phyloP scores from a whole-genome alignment of 2,329 filamentous ascomycete genomes.

The Epicoccum sorghinum region DNA sequence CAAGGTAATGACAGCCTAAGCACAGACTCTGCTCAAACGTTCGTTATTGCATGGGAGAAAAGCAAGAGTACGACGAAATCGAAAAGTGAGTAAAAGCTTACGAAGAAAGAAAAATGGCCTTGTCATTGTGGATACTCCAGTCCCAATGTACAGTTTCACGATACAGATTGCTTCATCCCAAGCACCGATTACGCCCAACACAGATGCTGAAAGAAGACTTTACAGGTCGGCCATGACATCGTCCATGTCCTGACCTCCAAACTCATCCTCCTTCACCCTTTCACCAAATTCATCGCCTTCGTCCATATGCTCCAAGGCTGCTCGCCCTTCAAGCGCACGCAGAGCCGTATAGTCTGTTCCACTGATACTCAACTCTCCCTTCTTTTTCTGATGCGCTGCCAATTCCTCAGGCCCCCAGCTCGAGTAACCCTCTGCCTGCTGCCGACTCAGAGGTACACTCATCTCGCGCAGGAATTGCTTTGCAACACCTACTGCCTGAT shows the following conservation, averaged over 20 bases:
- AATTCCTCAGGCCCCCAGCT: conserved; percentile 87
- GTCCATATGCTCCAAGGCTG: conserved; percentile 27
- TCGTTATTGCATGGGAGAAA: too few species aligned
- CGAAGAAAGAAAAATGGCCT: too few species aligned
- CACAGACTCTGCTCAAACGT: too few species aligned
- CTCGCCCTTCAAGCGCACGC: conserved; percentile 39
- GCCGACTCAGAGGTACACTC: conserved; percentile 84
- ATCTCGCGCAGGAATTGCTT: conserved; percentile 90
- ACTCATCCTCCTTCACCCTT: conserved; percentile 37
- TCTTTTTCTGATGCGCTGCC: conserved; percentile 76
- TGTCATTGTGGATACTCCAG: too few species aligned
- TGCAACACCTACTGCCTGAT: conserved; percentile 89
- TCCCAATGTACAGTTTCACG: too few species aligned
- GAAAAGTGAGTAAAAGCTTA: too few species aligned
- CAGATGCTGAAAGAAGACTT: not conserved
- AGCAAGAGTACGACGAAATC: too few species aligned
- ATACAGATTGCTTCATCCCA: not conserved
- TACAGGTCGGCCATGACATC: conserved; percentile 45
- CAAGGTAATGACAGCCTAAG: too few species aligned
- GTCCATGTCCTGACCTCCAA: conserved; percentile 44
- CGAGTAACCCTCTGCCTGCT: conserved; percentile 88
- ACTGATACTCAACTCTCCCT: conserved; percentile 70
- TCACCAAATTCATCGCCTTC: conserved; percentile 20
- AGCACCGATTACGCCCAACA: not conserved
- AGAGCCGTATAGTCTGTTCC: conserved; percentile 61